These are phyloP conservation scores for Ilex asprella DNA, from an alignment of 257 asterid species.

Conservation along the genomic window DNA sequence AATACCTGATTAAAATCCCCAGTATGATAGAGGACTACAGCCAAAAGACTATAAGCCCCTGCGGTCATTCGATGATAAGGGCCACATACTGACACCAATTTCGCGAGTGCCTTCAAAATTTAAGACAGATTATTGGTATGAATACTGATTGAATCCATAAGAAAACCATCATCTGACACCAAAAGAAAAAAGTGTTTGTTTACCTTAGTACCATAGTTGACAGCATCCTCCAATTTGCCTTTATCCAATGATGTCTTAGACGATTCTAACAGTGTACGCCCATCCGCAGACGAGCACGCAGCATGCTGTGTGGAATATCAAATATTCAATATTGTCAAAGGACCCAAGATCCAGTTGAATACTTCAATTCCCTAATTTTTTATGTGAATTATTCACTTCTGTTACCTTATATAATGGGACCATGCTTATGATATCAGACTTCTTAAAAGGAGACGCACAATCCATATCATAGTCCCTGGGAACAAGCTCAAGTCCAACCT, in stretches of 20 bases:
- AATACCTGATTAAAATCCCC: conserved; percentile 83
- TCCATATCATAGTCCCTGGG: conserved; percentile 79
- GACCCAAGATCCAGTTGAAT: conserved; percentile 9
- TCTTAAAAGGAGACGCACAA: conserved; percentile 57
- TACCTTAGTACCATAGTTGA: conserved; percentile 74
- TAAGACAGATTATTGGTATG: background rate
- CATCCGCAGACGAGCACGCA: conserved; percentile 83
- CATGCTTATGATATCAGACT: conserved; percentile 66
- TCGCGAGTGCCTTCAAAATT: conserved; percentile 60
- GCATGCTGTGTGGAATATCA: conserved; percentile 43
- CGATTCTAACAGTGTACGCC: conserved; percentile 72
- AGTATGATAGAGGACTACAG: conserved; percentile 81
- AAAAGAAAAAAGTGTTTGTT: background rate
- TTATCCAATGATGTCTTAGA: conserved; percentile 77
- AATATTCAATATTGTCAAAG: conserved; percentile 23
- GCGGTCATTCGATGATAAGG: conserved; percentile 91
- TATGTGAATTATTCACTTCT: conserved; percentile 13
- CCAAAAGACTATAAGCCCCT: conserved; percentile 76
- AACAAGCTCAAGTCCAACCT: conserved; percentile 80
- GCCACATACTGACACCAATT: conserved; percentile 73
- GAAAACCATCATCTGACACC: background rate
- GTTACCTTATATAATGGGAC: conserved; percentile 62
- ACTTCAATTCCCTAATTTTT: conserved; percentile 6
- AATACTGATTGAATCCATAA: too few species aligned
- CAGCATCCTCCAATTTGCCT: conserved; percentile 84